Evolutionary conservation across 768 basidiomycete genomes (phyloP).

Genomic region (Pholiota conissans): DNA sequence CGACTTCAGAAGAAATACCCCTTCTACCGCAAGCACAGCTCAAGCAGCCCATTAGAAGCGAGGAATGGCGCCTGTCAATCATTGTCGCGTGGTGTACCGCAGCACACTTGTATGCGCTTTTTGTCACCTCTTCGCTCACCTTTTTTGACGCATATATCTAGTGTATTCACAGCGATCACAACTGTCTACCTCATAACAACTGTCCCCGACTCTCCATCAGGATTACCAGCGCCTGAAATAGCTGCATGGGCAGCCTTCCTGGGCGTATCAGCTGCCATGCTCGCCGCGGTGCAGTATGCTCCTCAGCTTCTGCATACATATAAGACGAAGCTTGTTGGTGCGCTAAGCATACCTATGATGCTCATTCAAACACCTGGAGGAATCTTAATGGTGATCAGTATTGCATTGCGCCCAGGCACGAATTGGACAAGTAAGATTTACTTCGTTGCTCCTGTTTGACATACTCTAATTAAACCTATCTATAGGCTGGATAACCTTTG

Average conservation of each 20-base stretch:
- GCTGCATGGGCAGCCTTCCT: conserved; percentile 81
- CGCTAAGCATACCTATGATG: conserved; percentile 96
- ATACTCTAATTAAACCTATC: too few relatives aligned
- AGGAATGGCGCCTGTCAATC: conserved; percentile 80
- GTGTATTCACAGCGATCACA: conserved; percentile 54
- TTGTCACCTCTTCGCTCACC: neutral
- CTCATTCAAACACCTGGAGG: conserved; percentile 90
- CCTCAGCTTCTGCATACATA: conserved; percentile 88
- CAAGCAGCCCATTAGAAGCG: conserved; percentile 52
- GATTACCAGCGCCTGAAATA: conserved; percentile 32
- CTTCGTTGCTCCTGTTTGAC: neutral
- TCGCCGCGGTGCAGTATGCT: conserved; percentile 84
- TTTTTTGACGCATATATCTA: conserved; percentile 21
- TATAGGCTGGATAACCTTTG: conserved; percentile 78
- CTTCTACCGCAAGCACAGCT: conserved; percentile 37
- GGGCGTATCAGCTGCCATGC: conserved; percentile 75
- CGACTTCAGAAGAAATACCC: conserved; percentile 18
- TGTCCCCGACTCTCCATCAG: conserved; percentile 32
- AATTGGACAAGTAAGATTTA: conserved; percentile 75
- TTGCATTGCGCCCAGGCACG: conserved; percentile 76
- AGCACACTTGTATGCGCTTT: conserved; percentile 68
- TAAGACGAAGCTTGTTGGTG: conserved; percentile 78
- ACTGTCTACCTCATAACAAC: conserved; percentile 62
- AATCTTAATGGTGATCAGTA: conserved; percentile 81
- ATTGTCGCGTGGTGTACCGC: conserved; percentile 69